phyloP scores from a whole-genome alignment of 2,329 filamentous ascomycete species.

The Grosmannia huntii region DNA sequence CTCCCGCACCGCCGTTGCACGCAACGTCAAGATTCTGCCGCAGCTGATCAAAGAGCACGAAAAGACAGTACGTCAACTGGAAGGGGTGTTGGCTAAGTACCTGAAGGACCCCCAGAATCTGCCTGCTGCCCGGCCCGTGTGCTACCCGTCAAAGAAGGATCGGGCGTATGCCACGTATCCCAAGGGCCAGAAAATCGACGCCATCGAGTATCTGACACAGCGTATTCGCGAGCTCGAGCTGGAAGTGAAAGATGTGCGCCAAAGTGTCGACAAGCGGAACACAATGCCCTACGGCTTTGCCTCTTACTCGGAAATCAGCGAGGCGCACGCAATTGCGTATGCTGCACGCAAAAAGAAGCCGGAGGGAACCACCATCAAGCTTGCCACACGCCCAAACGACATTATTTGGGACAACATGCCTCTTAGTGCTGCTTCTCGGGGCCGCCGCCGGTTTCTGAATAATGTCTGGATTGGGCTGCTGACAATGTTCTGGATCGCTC shows the following conservation, averaged over 20 bases:
- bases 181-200: conserved; percentile 68
- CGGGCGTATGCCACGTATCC: conserved; percentile 50
- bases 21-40: conserved; percentile 86
- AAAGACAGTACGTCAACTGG: conserved; percentile 66
- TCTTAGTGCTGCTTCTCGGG: conserved; percentile 53
- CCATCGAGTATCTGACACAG: conserved; percentile 83
- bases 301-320: conserved; percentile 77
- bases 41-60: conserved; percentile 76
- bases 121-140: conserved; percentile 63
- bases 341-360: conserved; percentile 69
- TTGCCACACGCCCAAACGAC: conserved; percentile 80
- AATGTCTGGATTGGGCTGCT: conserved; percentile 72
- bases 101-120: conserved; percentile 75
- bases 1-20: conserved; percentile 69
- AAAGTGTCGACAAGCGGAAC: conserved; percentile 73
- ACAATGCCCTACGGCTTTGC: conserved; percentile 90
- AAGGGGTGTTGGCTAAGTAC: conserved; percentile 77
- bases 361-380: conserved; percentile 58
- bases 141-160: conserved; percentile 71
- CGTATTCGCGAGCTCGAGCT: conserved; percentile 73
- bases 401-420: conserved; percentile 93
- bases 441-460: conserved; percentile 64
- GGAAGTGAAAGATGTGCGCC: conserved; percentile 72
- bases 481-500: conserved; percentile 76
- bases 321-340: conserved; percentile 81